Percentiles rank a stretch among this genome's conserved stretches.
These are phyloP conservation scores for Botrytis aclada DNA, from an alignment of 2,329 filamentous ascomycete genomes.

Conservation along the genomic window DNA sequence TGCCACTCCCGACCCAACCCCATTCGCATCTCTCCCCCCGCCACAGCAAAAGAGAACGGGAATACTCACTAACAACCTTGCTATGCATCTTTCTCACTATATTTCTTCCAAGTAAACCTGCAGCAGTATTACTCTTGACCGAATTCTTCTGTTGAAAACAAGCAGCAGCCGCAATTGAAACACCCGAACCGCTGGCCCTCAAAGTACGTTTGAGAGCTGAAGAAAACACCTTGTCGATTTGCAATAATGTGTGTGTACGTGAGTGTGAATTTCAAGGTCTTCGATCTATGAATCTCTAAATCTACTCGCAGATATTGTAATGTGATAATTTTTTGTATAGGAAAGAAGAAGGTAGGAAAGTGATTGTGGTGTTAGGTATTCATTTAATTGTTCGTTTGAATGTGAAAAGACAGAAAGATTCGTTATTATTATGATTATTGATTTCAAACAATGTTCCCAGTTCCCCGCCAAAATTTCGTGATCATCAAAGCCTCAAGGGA, in stretches of 20 bases:
- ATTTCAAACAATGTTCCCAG: slow-evolving; percentile 28
- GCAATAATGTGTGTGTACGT: neutral
- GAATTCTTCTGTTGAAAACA: slow-evolving; percentile 58
- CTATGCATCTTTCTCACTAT: slow-evolving; percentile 72
- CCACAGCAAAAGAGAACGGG: neutral
- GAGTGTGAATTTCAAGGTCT: neutral
- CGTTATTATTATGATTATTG: slow-evolving; percentile 21
- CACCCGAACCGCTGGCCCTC: slow-evolving; percentile 68
- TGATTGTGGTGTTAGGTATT: neutral
- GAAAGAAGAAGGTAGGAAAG: slow-evolving; percentile 15
- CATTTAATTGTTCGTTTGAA: neutral
- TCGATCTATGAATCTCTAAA: neutral
- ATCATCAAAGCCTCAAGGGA: slow-evolving; percentile 25
- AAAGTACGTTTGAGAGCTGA: slow-evolving; percentile 73
- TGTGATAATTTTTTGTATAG: neutral
- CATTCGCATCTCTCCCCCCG: neutral
- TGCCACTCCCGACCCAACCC: neutral
- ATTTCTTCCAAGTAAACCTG: slow-evolving; percentile 33
- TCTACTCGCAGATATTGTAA: neutral
- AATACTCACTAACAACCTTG: slow-evolving; percentile 78
- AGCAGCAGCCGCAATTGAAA: slow-evolving; percentile 69
- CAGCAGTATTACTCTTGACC: slow-evolving; percentile 30
- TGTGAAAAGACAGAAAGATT: neutral
- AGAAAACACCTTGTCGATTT: slow-evolving; percentile 85
- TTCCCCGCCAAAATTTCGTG: slow-evolving; percentile 26